Evolutionary conservation across 208 protist genomes (phyloP).

Genomic region (Balamuthia mandrillaris): DNA sequence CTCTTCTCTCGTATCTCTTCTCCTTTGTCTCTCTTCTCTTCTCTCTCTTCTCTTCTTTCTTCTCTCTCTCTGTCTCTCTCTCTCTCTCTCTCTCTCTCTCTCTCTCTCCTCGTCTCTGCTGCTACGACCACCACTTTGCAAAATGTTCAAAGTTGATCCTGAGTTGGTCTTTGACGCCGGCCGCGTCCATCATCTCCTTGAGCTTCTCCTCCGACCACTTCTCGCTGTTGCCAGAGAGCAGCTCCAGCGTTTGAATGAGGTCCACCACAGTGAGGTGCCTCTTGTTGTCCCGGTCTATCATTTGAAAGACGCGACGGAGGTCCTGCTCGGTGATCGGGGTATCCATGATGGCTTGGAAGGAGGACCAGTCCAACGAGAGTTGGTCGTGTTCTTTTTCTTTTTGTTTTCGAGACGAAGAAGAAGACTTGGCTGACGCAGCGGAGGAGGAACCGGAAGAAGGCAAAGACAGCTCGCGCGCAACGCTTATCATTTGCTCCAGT

Average conservation of each 20-base stretch:
- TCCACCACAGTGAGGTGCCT: neutral
- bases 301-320: neutral
- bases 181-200: neutral
- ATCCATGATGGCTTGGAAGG: neutral
- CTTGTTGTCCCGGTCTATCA: neutral
- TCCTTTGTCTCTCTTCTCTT: too few relatives aligned
- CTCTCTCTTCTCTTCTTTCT: too few relatives aligned
- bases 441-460: too few relatives aligned
- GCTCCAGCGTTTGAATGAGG: neutral
- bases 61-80: too few relatives aligned
- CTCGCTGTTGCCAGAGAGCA: neutral
- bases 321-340: neutral
- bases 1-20: too few relatives aligned
- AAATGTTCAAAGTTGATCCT: neutral
- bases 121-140: neutral
- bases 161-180: neutral
- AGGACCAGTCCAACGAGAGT: neutral
- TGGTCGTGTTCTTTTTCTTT: neutral
- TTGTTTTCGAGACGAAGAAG: neutral
- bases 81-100: too few relatives aligned
- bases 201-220: neutral
- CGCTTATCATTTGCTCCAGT: too few relatives aligned
- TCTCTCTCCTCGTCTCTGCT: neutral
- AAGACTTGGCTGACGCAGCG: neutral
- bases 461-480: too few relatives aligned